These are phyloP conservation scores for Adansonia madagascariensis DNA, from an alignment of 441 rosid genomes.

Conservation along the genomic window DNA sequence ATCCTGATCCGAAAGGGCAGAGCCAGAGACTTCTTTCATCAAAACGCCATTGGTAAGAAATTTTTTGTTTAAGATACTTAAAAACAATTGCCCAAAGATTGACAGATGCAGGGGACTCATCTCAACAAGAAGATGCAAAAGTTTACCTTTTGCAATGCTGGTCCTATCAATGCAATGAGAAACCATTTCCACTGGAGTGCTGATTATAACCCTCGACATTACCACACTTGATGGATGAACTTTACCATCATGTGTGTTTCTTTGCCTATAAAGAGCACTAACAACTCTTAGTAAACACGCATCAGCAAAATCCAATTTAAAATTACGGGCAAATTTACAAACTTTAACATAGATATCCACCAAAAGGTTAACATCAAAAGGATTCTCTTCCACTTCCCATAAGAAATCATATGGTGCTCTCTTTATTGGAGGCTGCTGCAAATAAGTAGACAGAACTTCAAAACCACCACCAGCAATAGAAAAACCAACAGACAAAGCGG, in stretches of 20 bases:
- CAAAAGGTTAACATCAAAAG: constrained; percentile 51
- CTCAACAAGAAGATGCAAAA: constrained; percentile 70
- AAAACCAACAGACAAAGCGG: constrained; percentile 58
- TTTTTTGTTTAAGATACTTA: constrained; percentile 41
- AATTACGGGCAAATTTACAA: constrained; percentile 59
- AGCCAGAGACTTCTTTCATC: constrained; percentile 30
- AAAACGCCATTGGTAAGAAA: constrained; percentile 26
- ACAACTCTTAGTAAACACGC: constrained; percentile 69
- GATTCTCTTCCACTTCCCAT: constrained; percentile 57
- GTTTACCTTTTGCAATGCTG: constrained; percentile 62
- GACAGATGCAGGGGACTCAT: constrained; percentile 74
- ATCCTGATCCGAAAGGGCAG: constrained; percentile 59
- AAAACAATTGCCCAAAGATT: constrained; percentile 60
- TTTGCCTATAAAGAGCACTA: constrained; percentile 49
- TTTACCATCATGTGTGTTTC: constrained; percentile 37
- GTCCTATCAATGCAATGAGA: constrained; percentile 56
- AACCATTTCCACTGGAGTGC: constrained; percentile 68
- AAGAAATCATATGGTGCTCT: constrained; percentile 49
- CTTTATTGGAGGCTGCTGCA: constrained; percentile 52
- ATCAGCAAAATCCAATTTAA: constrained; percentile 57
- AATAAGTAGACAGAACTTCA: constrained; percentile 55
- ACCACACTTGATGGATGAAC: constrained; percentile 65
- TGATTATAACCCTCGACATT: constrained; percentile 52
- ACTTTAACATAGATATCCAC: constrained; percentile 63
- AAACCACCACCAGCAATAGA: constrained; percentile 71